Base-by-base conservation (phyloP, 2,329 filamentous ascomycete genomes). In the Penicillium sp. region DNA sequence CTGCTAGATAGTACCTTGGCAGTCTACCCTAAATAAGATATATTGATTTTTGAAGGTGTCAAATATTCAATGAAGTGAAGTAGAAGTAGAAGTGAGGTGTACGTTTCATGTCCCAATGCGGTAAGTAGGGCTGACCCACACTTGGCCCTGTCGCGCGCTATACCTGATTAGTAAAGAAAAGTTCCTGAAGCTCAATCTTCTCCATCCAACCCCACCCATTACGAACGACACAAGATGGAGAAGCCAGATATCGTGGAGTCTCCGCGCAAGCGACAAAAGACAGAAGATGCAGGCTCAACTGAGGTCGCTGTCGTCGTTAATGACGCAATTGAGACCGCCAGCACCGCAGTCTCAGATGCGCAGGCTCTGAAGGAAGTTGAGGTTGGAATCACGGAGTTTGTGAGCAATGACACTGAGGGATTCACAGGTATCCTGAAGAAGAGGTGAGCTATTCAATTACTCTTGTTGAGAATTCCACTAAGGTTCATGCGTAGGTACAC, bases 361-460 rank as follows among this genome's bases (percentile, higher is more conserved):
- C 73, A 75, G 46, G 58, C 63, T 51, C 55, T 66, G 47, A 78
- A 73, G 58, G 78, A 80, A 63, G 58, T 65, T 10, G 71, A 78
- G 56, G 80, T 82, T 52, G 87, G 88, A 28, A 89, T 90, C 61
- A 83, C 82, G 9, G 79, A 84, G 61, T 88, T 83, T 69, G 82
- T 88, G 16, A 83, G 80, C 43, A 73, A 78, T 1, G 72, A 80
- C n/a, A 78, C 81, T 31, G 73, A 78, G 53, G 84, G 85, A 1
- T 89, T 89, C 61, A 72, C 75, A 14, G 88, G 86, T 17, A 77
- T 86, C 14, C 66, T 90, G 66, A 90, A 90, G 78, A 85, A 88
- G 68, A 81, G 85, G 82, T 84, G 46, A 52, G 33, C 10, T 25
- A n/a, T 50, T 4, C 3, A 11, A 3, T n/a, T 36, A 1, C 5